phyloP scores from a whole-genome alignment of 2,329 filamentous ascomycete genomes.

The Colletotrichum coccodes region DNA sequence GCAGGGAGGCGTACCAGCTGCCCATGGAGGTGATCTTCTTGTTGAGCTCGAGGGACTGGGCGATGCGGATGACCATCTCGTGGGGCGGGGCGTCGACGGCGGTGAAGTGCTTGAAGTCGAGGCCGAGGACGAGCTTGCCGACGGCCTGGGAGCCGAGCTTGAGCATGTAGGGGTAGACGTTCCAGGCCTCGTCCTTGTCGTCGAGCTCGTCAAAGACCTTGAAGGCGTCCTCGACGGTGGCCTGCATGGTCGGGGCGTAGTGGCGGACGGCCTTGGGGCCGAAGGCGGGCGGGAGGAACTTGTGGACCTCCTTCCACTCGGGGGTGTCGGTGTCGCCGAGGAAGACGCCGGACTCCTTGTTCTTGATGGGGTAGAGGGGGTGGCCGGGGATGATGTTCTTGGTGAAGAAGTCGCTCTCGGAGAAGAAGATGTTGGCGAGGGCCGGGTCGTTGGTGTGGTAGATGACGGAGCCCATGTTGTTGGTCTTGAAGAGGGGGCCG shows the following conservation, averaged over 20 bases:
- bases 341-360: conserved; percentile 54
- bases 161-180: conserved; percentile 61
- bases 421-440: conserved; percentile 55
- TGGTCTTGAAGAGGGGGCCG: conserved; percentile 62
- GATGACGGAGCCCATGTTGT: conserved; percentile 58
- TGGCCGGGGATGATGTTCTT: conserved; percentile 63
- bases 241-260: conserved; percentile 69
- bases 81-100: conserved; percentile 57
- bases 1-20: conserved; percentile 65
- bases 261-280: conserved; percentile 69
- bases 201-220: conserved; percentile 62
- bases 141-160: conserved; percentile 59
- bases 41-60: conserved; percentile 62
- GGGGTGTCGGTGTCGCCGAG: conserved; percentile 61
- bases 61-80: conserved; percentile 62
- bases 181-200: conserved; percentile 55
- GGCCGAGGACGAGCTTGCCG: conserved; percentile 54
- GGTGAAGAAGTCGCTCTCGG: conserved; percentile 62
- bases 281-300: conserved; percentile 69
- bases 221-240: conserved; percentile 61
- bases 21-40: conserved; percentile 67
- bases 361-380: conserved; percentile 55
- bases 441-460: conserved; percentile 63
- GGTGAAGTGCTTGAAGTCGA: conserved; percentile 57
- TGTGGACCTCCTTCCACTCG: conserved; percentile 64